Evolutionary conservation across 257 asterid species (phyloP).

Genomic region (Solanum peruvianum): DNA sequence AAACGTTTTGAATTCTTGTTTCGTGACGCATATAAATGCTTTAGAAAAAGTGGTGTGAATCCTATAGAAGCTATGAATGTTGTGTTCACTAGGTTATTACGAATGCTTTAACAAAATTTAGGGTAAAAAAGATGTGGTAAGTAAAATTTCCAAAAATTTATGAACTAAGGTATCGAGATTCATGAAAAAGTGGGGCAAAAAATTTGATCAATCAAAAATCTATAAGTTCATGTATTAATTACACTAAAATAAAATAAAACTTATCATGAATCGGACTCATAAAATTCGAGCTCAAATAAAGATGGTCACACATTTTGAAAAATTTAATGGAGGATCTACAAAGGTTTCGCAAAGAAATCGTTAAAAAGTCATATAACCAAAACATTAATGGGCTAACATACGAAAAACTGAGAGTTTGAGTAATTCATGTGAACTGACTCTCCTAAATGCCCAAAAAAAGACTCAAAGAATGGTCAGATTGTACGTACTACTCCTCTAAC

Average conservation of each 20-base stretch:
- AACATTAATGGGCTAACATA: background rate
- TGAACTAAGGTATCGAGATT: background rate
- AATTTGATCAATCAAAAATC: no score
- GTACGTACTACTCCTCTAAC: no score
- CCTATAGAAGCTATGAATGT: background rate
- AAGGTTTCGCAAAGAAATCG: no score
- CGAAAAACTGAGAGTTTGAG: no score
- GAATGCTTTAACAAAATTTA: no score
- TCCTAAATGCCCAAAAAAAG: no score
- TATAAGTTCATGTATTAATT: background rate
- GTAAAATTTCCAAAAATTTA: no score
- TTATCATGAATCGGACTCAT: background rate
- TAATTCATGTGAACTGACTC: no score
- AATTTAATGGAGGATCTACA: background rate
- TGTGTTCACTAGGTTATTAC: background rate
- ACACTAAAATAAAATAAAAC: background rate
- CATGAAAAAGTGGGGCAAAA: background rate
- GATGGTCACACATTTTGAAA: background rate
- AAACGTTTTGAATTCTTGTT: background rate
- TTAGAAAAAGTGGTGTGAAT: background rate
- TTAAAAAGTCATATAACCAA: background rate
- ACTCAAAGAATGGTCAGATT: no score
- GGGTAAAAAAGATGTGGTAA: no score
- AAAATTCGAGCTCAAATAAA: background rate
- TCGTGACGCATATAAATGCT: background rate